phyloP scores from a whole-genome alignment of 345 rosid species.

The Eucalyptus tenuipes region DNA sequence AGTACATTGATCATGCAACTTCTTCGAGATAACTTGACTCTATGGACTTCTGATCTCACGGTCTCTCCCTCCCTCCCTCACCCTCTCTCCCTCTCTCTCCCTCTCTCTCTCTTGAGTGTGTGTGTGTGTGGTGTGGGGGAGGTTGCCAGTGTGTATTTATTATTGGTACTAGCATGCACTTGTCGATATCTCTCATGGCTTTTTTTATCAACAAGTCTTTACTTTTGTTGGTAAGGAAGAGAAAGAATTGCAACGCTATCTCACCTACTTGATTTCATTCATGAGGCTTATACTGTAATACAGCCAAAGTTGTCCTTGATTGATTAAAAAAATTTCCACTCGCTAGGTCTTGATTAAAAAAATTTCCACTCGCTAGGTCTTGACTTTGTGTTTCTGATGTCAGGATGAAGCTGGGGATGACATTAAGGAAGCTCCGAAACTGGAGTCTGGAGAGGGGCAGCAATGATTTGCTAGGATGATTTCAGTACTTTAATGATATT shows the following conservation, averaged over 20 bases:
- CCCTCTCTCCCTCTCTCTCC: background rate
- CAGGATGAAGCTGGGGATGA: constrained; percentile 71
- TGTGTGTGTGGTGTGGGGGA: background rate
- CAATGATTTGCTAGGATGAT: constrained; percentile 23
- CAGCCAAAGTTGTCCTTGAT: background rate
- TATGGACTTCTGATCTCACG: constrained; percentile 94
- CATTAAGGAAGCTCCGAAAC: constrained; percentile 77
- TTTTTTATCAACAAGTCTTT: background rate
- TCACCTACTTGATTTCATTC: background rate
- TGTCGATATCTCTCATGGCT: background rate
- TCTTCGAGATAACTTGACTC: constrained; percentile 90
- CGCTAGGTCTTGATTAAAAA: too few species aligned
- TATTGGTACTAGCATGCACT: background rate
- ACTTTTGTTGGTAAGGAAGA: background rate
- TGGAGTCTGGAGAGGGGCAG: constrained; percentile 42
- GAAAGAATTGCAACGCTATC: background rate
- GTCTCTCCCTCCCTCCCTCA: constrained; percentile 12
- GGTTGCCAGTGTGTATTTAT: background rate
- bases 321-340: too few species aligned
- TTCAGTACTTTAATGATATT: constrained; percentile 10
- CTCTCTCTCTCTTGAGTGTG: background rate
- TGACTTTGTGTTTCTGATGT: background rate
- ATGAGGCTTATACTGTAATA: background rate
- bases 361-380: too few species aligned
- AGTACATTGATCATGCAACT: constrained; percentile 98